phyloP scores from a whole-genome alignment of 2,329 filamentous ascomycete species.

The Pyrenochaeta sp. region DNA sequence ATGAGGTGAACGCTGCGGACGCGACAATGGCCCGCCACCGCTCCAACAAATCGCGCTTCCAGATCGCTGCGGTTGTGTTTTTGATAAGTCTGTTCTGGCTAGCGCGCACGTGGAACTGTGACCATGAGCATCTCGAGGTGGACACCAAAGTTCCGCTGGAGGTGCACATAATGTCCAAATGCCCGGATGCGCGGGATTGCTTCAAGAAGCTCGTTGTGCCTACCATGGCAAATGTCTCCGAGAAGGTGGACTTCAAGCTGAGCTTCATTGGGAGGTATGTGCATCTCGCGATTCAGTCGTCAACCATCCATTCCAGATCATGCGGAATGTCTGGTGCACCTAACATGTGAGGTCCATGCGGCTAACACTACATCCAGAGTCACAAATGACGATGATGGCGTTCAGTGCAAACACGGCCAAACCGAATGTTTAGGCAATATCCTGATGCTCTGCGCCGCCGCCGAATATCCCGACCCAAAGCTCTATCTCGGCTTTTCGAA shows the following conservation, averaged over 20 bases:
- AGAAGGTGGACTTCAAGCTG: conserved; percentile 89
- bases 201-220: conserved; percentile 83
- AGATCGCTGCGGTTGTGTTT: conserved; percentile 33
- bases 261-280: conserved; percentile 85
- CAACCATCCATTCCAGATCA: conserved; percentile 8
- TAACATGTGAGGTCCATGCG: not conserved
- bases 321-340: too few species aligned
- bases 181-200: conserved; percentile 88
- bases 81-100: conserved; percentile 45
- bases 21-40: conserved; percentile 19
- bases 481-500: conserved; percentile 92
- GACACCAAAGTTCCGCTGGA: conserved; percentile 75
- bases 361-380: conserved; percentile 53
- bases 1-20: conserved; percentile 10
- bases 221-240: conserved; percentile 79
- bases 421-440: conserved; percentile 94
- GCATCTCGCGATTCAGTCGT: not conserved
- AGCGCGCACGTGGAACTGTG: conserved; percentile 35
- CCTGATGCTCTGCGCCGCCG: conserved; percentile 87
- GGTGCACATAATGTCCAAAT: conserved; percentile 94
- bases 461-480: conserved; percentile 84
- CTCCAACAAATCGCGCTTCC: conserved; percentile 27
- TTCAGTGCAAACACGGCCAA: conserved; percentile 88
- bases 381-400: conserved; percentile 77
- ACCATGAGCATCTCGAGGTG: conserved; percentile 31